Evolutionary conservation across 768 basidiomycete genomes (phyloP).

Genomic region (Collybiopsis luxurians): DNA sequence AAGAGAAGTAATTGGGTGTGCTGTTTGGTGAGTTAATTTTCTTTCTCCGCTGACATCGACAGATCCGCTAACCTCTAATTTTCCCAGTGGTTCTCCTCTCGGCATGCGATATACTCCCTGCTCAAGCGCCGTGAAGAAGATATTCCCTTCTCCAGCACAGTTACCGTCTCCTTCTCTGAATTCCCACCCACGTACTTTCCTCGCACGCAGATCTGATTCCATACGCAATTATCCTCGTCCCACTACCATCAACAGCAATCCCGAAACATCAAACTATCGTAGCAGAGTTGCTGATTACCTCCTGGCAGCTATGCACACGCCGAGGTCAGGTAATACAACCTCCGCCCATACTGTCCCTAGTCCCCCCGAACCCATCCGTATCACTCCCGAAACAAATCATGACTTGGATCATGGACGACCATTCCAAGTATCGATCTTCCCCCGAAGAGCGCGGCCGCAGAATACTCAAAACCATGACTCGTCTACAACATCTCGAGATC

Average conservation of each 20-base stretch:
- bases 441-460: not conserved
- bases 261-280: not conserved
- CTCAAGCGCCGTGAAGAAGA: slow-evolving; percentile 36
- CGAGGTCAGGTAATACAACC: not conserved
- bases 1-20: slow-evolving; percentile 67
- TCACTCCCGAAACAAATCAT: not conserved
- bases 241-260: not conserved
- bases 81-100: slow-evolving; percentile 57
- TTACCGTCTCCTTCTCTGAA: not conserved
- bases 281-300: slow-evolving; percentile 3
- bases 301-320: not conserved
- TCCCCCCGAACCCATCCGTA: not conserved
- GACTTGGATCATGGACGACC: not conserved
- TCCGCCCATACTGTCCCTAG: not conserved
- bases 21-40: slow-evolving; percentile 43
- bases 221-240: not conserved
- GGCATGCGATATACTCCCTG: slow-evolving; percentile 64
- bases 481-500: not conserved
- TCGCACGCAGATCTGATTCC: not conserved
- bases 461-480: not conserved
- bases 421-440: not conserved
- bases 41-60: too few relatives aligned
- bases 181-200: not conserved
- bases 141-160: not conserved
- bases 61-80: slow-evolving; percentile 10